These are phyloP conservation scores for Moricandia arvensis DNA, from an alignment of 345 rosid genomes.

Conservation along the genomic window DNA sequence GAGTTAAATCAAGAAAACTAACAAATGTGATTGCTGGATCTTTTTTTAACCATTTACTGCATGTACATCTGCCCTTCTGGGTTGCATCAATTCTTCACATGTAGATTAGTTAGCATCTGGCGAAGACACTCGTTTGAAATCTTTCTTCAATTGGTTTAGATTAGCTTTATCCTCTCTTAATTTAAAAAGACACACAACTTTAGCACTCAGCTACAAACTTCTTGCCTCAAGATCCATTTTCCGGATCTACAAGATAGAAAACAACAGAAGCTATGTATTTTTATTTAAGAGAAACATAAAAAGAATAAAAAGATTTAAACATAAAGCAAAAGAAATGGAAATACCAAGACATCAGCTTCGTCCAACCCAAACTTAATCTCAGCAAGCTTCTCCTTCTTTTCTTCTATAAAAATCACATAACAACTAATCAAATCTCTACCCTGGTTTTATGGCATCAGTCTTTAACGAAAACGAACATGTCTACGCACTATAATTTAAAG, in stretches of 20 bases:
- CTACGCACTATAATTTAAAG: neutral
- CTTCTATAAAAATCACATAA: conserved; percentile 42
- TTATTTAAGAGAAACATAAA: neutral
- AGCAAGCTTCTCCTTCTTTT: conserved; percentile 13
- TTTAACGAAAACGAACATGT: neutral
- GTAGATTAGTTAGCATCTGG: conserved; percentile 49
- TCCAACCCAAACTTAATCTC: conserved; percentile 73
- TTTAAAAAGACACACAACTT: no score
- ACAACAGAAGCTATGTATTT: neutral
- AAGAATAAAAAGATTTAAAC: neutral
- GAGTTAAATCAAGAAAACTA: neutral
- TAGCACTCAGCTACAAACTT: neutral
- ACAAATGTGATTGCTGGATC: neutral
- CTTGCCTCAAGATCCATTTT: neutral
- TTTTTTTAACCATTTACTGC: conserved; percentile 37
- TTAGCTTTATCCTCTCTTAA: no score
- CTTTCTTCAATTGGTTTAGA: no score
- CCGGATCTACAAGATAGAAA: no score
- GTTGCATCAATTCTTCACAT: conserved; percentile 62
- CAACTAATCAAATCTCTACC: neutral
- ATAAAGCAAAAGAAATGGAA: neutral
- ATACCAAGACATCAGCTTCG: conserved; percentile 77
- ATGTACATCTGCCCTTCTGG: conserved; percentile 52
- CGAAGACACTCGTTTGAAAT: conserved; percentile 53
- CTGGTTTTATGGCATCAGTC: neutral